phyloP scores from a whole-genome alignment of 768 basidiomycete genomes.

The Leucosporidium yakuticum region DNA sequence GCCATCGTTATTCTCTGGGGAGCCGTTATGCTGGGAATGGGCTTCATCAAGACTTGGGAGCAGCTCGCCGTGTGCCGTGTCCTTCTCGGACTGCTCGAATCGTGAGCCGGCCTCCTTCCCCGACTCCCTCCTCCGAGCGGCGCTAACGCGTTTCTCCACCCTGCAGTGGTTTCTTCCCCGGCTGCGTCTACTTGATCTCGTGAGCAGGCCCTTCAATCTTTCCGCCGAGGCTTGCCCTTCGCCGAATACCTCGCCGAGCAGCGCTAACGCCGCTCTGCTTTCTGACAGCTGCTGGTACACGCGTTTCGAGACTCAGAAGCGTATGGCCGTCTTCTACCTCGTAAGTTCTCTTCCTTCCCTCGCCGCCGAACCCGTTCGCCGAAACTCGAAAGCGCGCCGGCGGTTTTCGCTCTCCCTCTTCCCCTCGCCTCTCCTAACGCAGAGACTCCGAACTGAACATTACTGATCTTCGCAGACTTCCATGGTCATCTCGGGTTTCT shows the following conservation, averaged over 20 bases:
- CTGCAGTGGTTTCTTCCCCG: constrained; percentile 31
- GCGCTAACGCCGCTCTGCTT: constrained; percentile 14
- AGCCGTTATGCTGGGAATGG: constrained; percentile 39
- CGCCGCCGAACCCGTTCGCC: no score
- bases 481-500: constrained; percentile 42
- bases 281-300: constrained; percentile 37
- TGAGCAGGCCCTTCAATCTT: background rate
- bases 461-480: constrained; percentile 9
- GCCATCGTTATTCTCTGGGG: constrained; percentile 34
- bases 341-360: background rate
- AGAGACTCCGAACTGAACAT: background rate
- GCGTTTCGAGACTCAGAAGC: constrained; percentile 38
- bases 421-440: background rate
- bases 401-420: background rate
- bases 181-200: constrained; percentile 35
- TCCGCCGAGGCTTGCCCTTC: no score
- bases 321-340: constrained; percentile 41
- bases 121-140: background rate
- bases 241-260: background rate
- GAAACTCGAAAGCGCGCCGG: no score
- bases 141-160: background rate
- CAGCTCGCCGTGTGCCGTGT: constrained; percentile 39
- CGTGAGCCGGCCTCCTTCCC: constrained; percentile 3
- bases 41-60: constrained; percentile 39
- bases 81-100: constrained; percentile 40